Base-by-base conservation (phyloP, 495 filamentous ascomycete species). In the Podospora conica region DNA sequence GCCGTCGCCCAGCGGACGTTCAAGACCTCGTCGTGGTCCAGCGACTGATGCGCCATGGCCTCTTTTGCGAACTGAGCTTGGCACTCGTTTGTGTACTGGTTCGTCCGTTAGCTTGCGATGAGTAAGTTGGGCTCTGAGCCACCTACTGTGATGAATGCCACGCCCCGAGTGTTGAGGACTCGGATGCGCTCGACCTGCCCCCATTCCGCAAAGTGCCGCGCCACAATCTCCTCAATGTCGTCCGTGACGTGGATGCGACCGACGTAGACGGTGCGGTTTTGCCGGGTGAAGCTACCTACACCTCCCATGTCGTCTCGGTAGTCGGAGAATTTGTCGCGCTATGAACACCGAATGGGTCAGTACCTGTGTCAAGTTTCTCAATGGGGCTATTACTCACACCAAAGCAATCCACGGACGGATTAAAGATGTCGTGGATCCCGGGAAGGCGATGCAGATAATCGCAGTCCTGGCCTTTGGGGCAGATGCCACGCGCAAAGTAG, bases 271-370 rank as follows among this genome's bases (percentile, higher is more conserved):
- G 96, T 98, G 9, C 94, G 81, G 70, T 97, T 98, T 74, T 93
- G 91, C 18, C 95, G 85, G 82, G 89, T 88, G 73, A 98, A 98
- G 65, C 83, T 87, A 3, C 95, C 95, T 15, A 96, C 90, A 66
- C 95, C 95, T 33, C 93, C 93, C 95, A 98, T 97, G 73, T 98
- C 92, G 75, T 96, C 92, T 60, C 93, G 82, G 78, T 96, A 97
- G 70, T 96, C 93, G 55, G 81, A 85, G 71, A 89, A 87, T 75
- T 93, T 96, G 79, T 96, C 92, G 25, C 91, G 82, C 2, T 48
- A 18, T 48, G 1, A 48, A 48, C 15, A 48, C 2, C 40, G n/a
- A 7, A 2, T 7, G 4, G 40, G 40, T 48, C 1, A n/a, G 15
- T 18, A n/a, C 40, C n/a, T n/a, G 40, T 9, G 5, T 7, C 6